phyloP scores from a whole-genome alignment of 164 flowering plant species.

The Cinnamomum micranthum region DNA sequence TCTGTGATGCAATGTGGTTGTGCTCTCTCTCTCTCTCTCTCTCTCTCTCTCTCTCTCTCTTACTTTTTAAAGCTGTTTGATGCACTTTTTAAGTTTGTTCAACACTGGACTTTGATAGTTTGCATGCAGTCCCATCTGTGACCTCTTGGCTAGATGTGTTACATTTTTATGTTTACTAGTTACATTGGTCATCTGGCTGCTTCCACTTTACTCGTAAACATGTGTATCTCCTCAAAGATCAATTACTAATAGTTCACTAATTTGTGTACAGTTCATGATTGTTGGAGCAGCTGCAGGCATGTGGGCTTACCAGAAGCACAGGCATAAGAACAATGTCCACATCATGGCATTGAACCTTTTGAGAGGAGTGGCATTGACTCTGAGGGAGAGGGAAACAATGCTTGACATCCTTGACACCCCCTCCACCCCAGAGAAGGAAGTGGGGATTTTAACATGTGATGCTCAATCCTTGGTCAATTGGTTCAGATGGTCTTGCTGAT shows the following conservation, averaged over 20 bases:
- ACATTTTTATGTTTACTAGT: neutral
- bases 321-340: constrained; percentile 17
- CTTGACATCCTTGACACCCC: constrained; percentile 76
- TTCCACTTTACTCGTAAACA: neutral
- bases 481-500: neutral
- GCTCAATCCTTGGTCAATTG: neutral
- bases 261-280: constrained; percentile 44
- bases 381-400: constrained; percentile 75
- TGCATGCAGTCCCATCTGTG: neutral
- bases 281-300: constrained; percentile 68
- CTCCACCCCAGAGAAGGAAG: constrained; percentile 51
- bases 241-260: neutral
- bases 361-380: constrained; percentile 78
- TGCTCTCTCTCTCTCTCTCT: neutral
- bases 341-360: constrained; percentile 44
- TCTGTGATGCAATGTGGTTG: neutral
- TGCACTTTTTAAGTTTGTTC: too few species aligned
- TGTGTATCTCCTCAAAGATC: neutral
- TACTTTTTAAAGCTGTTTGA: too few species aligned
- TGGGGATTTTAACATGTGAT: constrained; percentile 9
- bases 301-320: constrained; percentile 77
- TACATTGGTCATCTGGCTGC: neutral
- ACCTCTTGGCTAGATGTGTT: neutral
- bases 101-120: neutral
- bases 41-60: too few species aligned